Conservation (phyloP, 129 eudicot genomes). For the Pulicaria dysenterica region DNA sequence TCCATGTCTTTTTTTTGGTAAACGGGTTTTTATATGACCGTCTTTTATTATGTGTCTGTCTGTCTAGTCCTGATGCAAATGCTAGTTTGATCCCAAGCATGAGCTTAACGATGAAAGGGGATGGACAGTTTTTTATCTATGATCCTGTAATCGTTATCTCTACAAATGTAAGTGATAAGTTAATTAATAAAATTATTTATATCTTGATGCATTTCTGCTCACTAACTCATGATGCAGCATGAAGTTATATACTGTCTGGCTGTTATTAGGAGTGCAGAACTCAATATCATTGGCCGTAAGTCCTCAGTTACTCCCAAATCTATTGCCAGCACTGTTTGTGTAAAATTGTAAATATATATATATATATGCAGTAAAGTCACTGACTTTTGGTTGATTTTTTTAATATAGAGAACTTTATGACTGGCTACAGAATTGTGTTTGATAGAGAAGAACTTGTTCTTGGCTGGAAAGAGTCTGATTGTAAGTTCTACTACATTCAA, state of each 20-base stretch:
- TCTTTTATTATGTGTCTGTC: conserved; percentile 10
- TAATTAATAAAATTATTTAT: conserved; percentile 1
- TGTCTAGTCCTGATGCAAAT: conserved; percentile 61
- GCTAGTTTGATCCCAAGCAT: conserved; percentile 75
- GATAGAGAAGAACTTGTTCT: conserved; percentile 84
- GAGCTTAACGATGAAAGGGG: conserved; percentile 77
- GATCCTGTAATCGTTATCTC: conserved; percentile 90
- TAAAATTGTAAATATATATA: too few species aligned
- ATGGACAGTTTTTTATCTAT: conserved; percentile 54
- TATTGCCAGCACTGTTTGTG: neutral
- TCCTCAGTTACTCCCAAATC: conserved; percentile 22
- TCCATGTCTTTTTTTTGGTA: neutral
- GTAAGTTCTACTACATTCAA: conserved; percentile 45
- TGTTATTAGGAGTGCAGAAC: conserved; percentile 69
- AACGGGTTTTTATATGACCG: conserved; percentile 7
- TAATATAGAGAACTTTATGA: conserved; percentile 87
- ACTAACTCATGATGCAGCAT: conserved; percentile 46
- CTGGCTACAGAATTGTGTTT: conserved; percentile 89
- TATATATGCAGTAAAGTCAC: neutral
- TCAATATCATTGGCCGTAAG: conserved; percentile 95
- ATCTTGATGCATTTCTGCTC: neutral
- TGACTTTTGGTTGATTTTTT: neutral
- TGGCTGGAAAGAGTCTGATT: conserved; percentile 79
- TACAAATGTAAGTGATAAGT: conserved; percentile 48
- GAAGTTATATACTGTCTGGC: conserved; percentile 82